A percentile compares a stretch with the other conserved stretches of the same genome.
phyloP scores from a whole-genome alignment of 768 basidiomycete genomes.

The Russula foetens region DNA sequence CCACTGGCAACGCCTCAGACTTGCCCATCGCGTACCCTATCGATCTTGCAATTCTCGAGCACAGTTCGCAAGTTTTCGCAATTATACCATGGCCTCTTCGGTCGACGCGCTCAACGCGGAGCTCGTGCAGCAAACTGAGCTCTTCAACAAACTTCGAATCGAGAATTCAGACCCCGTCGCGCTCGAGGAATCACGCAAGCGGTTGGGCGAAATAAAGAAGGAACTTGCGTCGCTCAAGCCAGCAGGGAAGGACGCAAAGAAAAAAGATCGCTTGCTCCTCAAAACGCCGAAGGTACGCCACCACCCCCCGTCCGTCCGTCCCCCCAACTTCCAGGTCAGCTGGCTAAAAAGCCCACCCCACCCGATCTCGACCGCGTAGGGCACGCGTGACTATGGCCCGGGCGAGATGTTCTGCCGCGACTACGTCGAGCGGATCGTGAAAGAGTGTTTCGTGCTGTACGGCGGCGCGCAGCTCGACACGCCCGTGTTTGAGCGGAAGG shows the following conservation, averaged over 20 bases:
- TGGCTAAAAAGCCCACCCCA: too few relatives aligned
- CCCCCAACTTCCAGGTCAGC: too few relatives aligned
- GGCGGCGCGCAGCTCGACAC: conserved; percentile 94
- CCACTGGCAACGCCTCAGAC: conserved; percentile 1
- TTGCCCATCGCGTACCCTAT: background rate
- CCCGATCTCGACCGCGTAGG: conserved; percentile 36
- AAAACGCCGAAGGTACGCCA: conserved; percentile 89
- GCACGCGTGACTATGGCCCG: conserved; percentile 92
- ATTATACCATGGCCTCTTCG: conserved; percentile 31
- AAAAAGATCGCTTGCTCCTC: conserved; percentile 63
- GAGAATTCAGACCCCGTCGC: conserved; percentile 42
- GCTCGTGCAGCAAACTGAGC: conserved; percentile 45
- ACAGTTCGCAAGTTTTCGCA: background rate
- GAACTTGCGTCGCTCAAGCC: conserved; percentile 37
- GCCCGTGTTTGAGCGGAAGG: conserved; percentile 96
- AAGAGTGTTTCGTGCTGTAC: conserved; percentile 79
- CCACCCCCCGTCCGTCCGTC: background rate
- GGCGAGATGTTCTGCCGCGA: conserved; percentile 88
- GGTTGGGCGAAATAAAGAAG: conserved; percentile 61
- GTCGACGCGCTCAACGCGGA: conserved; percentile 42
- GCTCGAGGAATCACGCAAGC: conserved; percentile 60
- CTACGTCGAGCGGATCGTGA: conserved; percentile 82
- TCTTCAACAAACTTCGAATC: conserved; percentile 55
- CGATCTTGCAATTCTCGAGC: conserved; percentile 7
- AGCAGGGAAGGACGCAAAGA: conserved; percentile 40